These are phyloP conservation scores for Musa balbisiana DNA, from an alignment of 202 grass and related monocot species.

Conservation along the genomic window DNA sequence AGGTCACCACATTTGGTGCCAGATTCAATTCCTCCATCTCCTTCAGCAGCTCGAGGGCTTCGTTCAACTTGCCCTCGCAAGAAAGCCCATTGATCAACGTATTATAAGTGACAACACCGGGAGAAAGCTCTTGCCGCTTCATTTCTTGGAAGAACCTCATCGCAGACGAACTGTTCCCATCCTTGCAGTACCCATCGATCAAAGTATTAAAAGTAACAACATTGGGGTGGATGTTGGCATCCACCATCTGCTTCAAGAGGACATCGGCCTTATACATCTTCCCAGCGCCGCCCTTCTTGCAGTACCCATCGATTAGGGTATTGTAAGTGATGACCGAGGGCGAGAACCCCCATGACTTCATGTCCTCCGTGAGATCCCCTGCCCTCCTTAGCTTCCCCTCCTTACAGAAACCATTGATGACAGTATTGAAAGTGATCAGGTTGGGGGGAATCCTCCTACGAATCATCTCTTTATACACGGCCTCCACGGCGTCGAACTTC, in stretches of 20 bases:
- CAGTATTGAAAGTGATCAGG: constrained; percentile 59
- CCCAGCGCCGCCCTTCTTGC: constrained; percentile 46
- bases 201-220: constrained; percentile 69
- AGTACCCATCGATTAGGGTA: constrained; percentile 56
- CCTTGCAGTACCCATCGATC: constrained; percentile 62
- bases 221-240: constrained; percentile 33
- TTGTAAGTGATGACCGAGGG: constrained; percentile 67
- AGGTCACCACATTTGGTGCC: constrained; percentile 28
- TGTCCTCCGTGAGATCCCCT: constrained; percentile 54
- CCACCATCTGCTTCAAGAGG: constrained; percentile 72
- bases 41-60: constrained; percentile 44
- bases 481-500: constrained; percentile 40
- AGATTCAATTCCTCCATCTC: constrained; percentile 52
- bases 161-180: constrained; percentile 52
- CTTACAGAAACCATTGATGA: constrained; percentile 72
- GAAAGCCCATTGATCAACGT: constrained; percentile 51
- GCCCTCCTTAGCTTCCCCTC: constrained; percentile 56
- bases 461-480: constrained; percentile 42
- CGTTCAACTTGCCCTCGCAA: constrained; percentile 41
- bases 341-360: constrained; percentile 55
- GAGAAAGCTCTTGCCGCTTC: constrained; percentile 49
- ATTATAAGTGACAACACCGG: constrained; percentile 46
- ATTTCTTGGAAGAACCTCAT: constrained; percentile 60
- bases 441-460: constrained; percentile 53
- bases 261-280: constrained; percentile 80